Percentiles rank a stretch among this genome's conserved stretches.
Conservation (phyloP, 163 green algal species). For the Chlamydomonas reinhardtii region DNA sequence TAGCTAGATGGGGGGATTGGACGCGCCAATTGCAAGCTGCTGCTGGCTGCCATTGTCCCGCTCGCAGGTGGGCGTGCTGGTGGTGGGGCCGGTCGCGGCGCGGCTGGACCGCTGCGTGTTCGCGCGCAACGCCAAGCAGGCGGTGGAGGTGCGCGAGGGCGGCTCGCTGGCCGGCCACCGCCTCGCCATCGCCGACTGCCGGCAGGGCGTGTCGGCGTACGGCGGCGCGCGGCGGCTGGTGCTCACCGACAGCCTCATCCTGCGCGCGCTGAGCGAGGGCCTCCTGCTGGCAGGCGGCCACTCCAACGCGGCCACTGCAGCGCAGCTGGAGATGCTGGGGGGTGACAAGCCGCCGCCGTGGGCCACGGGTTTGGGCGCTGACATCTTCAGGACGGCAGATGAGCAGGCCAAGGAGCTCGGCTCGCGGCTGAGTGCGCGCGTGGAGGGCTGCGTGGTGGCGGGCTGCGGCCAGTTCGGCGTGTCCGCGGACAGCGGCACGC, state of each 20-base stretch:
- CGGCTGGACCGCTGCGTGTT: slow-evolving; percentile 45
- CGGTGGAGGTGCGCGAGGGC: slow-evolving; percentile 52
- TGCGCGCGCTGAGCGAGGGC: slow-evolving; percentile 7
- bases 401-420: slow-evolving; percentile 17
- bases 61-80: slow-evolving; percentile 6
- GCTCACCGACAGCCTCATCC: slow-evolving; percentile 25
- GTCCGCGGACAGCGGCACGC: slow-evolving; percentile 40
- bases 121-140: slow-evolving; percentile 7
- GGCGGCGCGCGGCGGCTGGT: slow-evolving; percentile 39
- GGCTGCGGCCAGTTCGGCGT: slow-evolving; percentile 39
- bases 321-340: neutral
- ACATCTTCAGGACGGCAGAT: slow-evolving; percentile 4
- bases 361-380: no score
- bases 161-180: neutral
- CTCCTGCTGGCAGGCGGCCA: slow-evolving; percentile 25
- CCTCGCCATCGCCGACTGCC: slow-evolving; percentile 25
- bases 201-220: slow-evolving; percentile 45
- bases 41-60: no score
- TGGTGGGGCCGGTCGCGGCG: neutral
- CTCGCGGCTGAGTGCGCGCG: neutral
- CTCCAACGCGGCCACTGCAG: slow-evolving; percentile 41
- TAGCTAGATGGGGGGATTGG: no score
- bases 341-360: no score
- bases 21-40: no score
- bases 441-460: slow-evolving; percentile 24